Base-by-base conservation (phyloP, 305 asterid genomes). In the Ajuga reptans region DNA sequence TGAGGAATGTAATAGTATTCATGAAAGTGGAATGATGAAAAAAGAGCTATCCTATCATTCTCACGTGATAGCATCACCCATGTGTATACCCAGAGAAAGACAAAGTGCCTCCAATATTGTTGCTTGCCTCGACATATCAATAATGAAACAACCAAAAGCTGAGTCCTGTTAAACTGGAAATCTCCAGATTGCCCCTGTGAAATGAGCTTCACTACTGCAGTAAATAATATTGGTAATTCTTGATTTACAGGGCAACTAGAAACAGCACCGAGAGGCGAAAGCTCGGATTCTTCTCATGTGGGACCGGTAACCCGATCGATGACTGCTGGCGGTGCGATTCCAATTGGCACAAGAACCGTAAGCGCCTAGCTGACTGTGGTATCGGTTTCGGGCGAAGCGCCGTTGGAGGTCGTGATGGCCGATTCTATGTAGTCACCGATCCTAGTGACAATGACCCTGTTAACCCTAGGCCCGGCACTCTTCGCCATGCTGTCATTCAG, bases 371-470 rank as follows among this genome's bases (percentile, higher is more conserved):
- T 17, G 86, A 89, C 57, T 91, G 97, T 73, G 91, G 95, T 24
- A 88, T 91, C 37, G 97, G 97, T 33, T 91, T 91, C 11, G 97
- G 97, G 14, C 89, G 97, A 31, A 91, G 85, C 47, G 98, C 98
- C 4, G 68, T 91, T 69, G 98, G 98, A 21, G 98, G 98, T 0
- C 92, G 96, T 7, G 95, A 91, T 58, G 98, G 98, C 0, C 73
- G 83, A 5, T 89, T 51, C 83, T 91, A 91, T 43, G 85, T 87
- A 0, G 96, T 91, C 37, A 84, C 96, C 7, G 98, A 91, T 71
- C 64, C 87, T 5, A 65, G 84, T 2, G 92, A 91, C 31, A 86
- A 91, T 52, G 87, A 89, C 80, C 85, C 94, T 0, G 96, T 91
- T 34, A 87, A 86, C 83, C 98, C 98, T 3, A 71, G 36, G 63